A percentile compares a stretch with the other conserved stretches of the same genome.
phyloP scores from a whole-genome alignment of 495 filamentous ascomycete genomes.

The Wilcoxina mikolae region DNA sequence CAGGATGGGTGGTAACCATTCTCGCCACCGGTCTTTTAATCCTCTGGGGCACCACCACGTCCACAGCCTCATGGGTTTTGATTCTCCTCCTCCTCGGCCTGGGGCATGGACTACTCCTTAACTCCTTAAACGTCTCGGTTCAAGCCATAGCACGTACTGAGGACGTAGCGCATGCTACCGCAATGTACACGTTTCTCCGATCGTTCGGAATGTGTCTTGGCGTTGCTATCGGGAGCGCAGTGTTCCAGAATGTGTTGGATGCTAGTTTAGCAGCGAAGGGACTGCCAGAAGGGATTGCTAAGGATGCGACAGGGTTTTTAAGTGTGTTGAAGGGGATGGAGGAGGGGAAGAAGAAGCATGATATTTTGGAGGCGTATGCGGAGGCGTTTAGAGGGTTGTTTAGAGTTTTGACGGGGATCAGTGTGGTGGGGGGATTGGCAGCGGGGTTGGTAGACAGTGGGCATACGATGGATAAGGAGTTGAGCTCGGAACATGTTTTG shows the following conservation, averaged over 20 bases:
- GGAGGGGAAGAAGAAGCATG: constrained; percentile 22
- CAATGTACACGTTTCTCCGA: constrained; percentile 46
- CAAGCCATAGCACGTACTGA: constrained; percentile 38
- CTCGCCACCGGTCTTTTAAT: constrained; percentile 38
- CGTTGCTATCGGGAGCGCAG: constrained; percentile 46
- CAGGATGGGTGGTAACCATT: constrained; percentile 40
- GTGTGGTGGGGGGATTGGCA: background rate
- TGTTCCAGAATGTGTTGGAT: constrained; percentile 45
- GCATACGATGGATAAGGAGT: background rate
- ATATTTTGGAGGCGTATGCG: constrained; percentile 30
- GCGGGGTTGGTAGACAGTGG: background rate
- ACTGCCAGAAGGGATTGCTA: constrained; percentile 30
- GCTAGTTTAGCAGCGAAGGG: constrained; percentile 33
- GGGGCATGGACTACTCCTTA: constrained; percentile 41
- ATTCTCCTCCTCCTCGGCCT: constrained; percentile 40
- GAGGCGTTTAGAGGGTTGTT: constrained; percentile 22
- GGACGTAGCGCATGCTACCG: constrained; percentile 41
- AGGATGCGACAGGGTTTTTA: constrained; percentile 38
- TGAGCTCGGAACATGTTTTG: background rate
- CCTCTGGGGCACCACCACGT: constrained; percentile 36
- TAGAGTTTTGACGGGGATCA: constrained; percentile 6
- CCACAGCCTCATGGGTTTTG: constrained; percentile 37
- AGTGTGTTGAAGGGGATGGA: constrained; percentile 30
- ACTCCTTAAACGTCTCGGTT: constrained; percentile 36
- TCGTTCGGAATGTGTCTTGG: constrained; percentile 49